Percentiles rank a stretch among this genome's conserved stretches.
Conservation (phyloP, 1,139 yeast species). For the Hemisphaericaspora xylofermentans region DNA sequence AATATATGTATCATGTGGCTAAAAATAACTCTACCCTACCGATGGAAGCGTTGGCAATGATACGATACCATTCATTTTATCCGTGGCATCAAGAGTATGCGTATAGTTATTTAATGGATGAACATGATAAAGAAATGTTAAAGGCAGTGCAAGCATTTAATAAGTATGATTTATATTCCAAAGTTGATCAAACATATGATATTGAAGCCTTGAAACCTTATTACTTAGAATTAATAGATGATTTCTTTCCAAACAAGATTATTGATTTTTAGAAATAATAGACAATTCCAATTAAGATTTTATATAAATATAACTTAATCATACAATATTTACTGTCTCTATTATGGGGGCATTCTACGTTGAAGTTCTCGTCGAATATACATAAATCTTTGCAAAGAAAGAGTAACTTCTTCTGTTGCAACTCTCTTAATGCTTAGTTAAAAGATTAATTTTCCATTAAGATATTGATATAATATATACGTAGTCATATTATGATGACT, state of each 20-base stretch:
- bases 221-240: constrained; percentile 63
- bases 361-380: too few species aligned
- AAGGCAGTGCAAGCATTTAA: constrained; percentile 66
- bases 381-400: too few species aligned
- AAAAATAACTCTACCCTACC: constrained; percentile 64
- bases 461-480: too few species aligned
- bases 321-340: too few species aligned
- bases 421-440: too few species aligned
- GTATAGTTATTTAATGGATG: constrained; percentile 63
- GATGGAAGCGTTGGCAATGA: constrained; percentile 69
- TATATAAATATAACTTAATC: too few species aligned
- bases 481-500: too few species aligned
- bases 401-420: too few species aligned
- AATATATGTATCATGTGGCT: constrained; percentile 73
- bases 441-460: too few species aligned
- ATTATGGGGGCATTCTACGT: too few species aligned
- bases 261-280: constrained; percentile 47
- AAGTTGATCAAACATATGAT: constrained; percentile 50
- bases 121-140: constrained; percentile 60
- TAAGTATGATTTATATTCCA: constrained; percentile 67
- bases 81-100: constrained; percentile 79
- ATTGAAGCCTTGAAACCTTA: constrained; percentile 54
- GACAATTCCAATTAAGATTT: too few species aligned
- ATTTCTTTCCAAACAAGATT: constrained; percentile 57
- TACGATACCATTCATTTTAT: constrained; percentile 70